Evolutionary conservation across 257 asterid genomes (phyloP).

Genomic region (Rehmannia glutinosa): DNA sequence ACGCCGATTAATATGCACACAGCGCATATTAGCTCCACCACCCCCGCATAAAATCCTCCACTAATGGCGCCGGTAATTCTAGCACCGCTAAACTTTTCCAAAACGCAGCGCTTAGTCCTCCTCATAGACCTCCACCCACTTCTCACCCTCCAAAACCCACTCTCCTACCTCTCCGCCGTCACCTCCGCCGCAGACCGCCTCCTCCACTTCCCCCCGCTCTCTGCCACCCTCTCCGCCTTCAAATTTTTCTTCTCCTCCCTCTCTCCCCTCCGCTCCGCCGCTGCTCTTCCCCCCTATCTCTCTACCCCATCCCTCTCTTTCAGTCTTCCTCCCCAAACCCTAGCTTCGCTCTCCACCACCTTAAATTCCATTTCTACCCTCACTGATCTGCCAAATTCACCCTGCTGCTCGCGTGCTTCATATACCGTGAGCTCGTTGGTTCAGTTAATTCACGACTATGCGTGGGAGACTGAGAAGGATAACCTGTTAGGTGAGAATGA

Average conservation of each 20-base stretch:
- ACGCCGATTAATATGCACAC: constrained; percentile 5
- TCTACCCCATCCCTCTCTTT: constrained; percentile 37
- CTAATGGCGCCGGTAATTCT: constrained; percentile 41
- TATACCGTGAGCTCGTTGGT: constrained; percentile 48
- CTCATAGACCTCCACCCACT: constrained; percentile 81
- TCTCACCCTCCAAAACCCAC: constrained; percentile 41
- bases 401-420: constrained; percentile 28
- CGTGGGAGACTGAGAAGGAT: constrained; percentile 66
- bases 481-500: constrained; percentile 28
- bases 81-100: constrained; percentile 43
- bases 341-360: constrained; percentile 40
- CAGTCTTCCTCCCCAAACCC: constrained; percentile 32
- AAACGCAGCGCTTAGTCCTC: constrained; percentile 63
- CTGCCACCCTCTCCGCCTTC: constrained; percentile 60
- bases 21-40: constrained; percentile 25
- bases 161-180: constrained; percentile 48
- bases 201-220: constrained; percentile 57
- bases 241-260: constrained; percentile 81
- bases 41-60: constrained; percentile 1
- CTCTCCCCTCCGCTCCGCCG: constrained; percentile 54
- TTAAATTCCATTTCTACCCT: constrained; percentile 33
- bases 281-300: constrained; percentile 38
- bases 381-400: constrained; percentile 22
- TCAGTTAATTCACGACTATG: constrained; percentile 61
- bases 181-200: constrained; percentile 53